phyloP scores from a whole-genome alignment of 2,329 filamentous ascomycete species.

The Curvularia spicifera region DNA sequence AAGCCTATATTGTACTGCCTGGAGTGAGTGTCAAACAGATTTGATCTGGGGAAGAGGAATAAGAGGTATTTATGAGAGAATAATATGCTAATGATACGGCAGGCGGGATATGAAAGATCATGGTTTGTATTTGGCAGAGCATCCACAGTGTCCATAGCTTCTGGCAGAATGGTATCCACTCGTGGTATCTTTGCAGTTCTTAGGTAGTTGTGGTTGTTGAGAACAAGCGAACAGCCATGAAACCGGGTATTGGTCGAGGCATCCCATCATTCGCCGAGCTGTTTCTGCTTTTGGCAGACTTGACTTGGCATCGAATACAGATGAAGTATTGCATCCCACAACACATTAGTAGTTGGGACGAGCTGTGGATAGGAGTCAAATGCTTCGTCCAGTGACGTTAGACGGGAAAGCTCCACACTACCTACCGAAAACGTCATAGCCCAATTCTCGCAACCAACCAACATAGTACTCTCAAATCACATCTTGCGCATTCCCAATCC shows the following conservation, averaged over 20 bases:
- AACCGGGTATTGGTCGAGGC: not conserved
- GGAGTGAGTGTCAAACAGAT: not conserved
- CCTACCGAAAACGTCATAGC: conserved; percentile 13
- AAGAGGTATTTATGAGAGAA: not conserved
- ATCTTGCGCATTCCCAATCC: not conserved
- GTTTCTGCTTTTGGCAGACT: not conserved
- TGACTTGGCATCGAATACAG: not conserved
- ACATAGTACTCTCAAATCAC: conserved; percentile 18
- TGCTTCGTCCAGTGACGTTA: not conserved
- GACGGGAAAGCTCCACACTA: not conserved
- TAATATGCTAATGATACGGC: too few species aligned
- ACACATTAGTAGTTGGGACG: not conserved
- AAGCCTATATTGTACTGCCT: not conserved
- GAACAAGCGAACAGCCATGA: not conserved
- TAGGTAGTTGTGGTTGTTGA: not conserved
- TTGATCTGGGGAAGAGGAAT: not conserved
- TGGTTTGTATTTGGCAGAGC: not conserved
- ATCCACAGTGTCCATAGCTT: not conserved
- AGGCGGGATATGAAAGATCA: too few species aligned
- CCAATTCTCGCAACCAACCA: conserved; percentile 9
- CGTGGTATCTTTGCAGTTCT: not conserved
- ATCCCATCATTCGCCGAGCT: not conserved
- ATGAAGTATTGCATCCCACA: not conserved
- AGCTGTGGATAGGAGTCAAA: not conserved
- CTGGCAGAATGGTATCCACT: not conserved